Evolutionary conservation across 1,284 basidiomycete species (phyloP), one percentile per base, ranked within the genome.

Genomic region (Cutaneotrichosporon daszewskae): DNA sequence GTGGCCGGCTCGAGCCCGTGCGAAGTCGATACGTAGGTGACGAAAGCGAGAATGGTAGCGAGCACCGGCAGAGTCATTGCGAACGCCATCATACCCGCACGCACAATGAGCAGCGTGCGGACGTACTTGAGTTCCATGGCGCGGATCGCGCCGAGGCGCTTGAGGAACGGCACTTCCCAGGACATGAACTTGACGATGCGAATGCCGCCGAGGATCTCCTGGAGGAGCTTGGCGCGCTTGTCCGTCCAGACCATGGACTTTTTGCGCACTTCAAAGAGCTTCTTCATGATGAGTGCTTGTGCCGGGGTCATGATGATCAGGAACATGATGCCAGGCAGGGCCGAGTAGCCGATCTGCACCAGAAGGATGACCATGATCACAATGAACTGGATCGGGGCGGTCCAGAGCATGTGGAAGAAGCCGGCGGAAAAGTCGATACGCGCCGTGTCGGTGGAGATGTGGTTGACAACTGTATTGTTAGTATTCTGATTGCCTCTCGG

Each of bases 341-440:
- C 73, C 1, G 72, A 73, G 25, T 72, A 71, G n/a, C 74, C 73
- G 32, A 78, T 69, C 38, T 74, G 59, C n/a, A 72, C 64, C 32
- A 72, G 46, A 1, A 75, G 64, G 36, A 75, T 74, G 53, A 73
- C 64, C 54, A 62, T 60, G 56, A 70, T 74, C 46, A 68, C 69
- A 54, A 63, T 67, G 59, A 71, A 64, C 37, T 66, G 62, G 45
- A 69, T 78, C 0, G 84, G 85, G 8, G 83, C 79, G 2, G 84
- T 76, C 80, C 87, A 87, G 16, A 79, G 54, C 36, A 72, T 68
- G 43, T 73, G 72, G 52, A 88, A 86, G 74, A 84, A 91, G 4
- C 84, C 85, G 37, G 80, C 79, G 53, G 83, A 85, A 62, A 91
- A 96, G 64, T 95, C 90, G 63, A 96, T 87, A 27, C 91, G 79